Evolutionary conservation across 768 basidiomycete species (phyloP), one percentile per base, ranked within the genome.

Genomic region (Mycena sanguinolenta): DNA sequence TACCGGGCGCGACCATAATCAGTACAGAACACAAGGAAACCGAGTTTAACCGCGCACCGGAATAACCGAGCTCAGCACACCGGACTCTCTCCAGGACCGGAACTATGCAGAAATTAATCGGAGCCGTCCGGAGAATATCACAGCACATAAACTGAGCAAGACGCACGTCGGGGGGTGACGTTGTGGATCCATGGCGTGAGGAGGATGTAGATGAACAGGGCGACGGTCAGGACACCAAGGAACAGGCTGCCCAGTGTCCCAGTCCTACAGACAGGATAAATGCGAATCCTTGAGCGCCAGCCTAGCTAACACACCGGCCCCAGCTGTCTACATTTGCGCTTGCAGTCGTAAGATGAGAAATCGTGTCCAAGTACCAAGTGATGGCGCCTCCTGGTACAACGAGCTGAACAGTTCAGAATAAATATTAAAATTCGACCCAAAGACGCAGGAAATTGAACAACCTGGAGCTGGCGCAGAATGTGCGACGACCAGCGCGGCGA

Each of bases 201-300:
- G 16, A 95, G 80, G 38, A 95, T 85, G 73, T 93, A 95, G 61
- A 93, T 77, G 79, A 95, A 94, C n/a, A 95, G 79, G 2, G 81
- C 76, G 59, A 95, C 77, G 14, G 93, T 94, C n/a, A 88, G 80
- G 17, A 85, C 76, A 13, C 89, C 91, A 38, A 90, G 84, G 25
- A 82, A 84, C 4, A 89, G 79, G n/a, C 90, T 87, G 19, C 84
- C 78, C 19, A 86, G 77, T 4, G 92, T 90, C 30, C 84, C 82
- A 12, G 85, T 83, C 70, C 92, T 93, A 72, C 65, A 61, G 28
- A 30, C 55, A 50, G n/a, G n/a, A 62, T 64, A 49, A 42, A 38
- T 63, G n/a, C 27, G 36, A 27, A 28, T 21, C 23, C 34, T 38
- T 14, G 21, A 27, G 6, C 38, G 27, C 3, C 4, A 60, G 58